Evolutionary conservation across 805 yeast species (phyloP), one percentile per base, ranked within the genome.

Genomic region (Pichia cephalocereana): DNA sequence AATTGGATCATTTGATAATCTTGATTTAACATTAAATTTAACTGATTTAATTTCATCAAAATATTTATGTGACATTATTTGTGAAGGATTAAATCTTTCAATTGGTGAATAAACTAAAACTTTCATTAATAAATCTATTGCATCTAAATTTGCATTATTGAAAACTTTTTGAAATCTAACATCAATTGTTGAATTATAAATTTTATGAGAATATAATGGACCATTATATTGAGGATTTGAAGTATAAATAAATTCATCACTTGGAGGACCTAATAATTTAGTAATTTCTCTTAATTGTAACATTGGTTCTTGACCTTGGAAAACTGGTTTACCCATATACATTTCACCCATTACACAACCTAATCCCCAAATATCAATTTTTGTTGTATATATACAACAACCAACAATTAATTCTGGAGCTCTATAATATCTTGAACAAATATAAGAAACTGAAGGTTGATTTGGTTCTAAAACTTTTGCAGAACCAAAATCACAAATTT

Each of bases 321-420:
- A 93, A n/a, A 93, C 80, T 1, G 98, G 96, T 62, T 80, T 82
- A 15, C 97, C 97, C 53, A 89, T 75, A 48, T 84, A 74, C 86
- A 93, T 82, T 67, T 93, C 99, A 14, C 97, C 96, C 51, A 93
- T 70, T 36, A 93, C 96, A 70, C 99, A 91, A 1, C 98, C 99
- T 51, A 91, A 71, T 17, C 97, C 96, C 99, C 99, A 93, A 59
- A 90, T 84, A 65, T 93, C 99, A 50, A 93, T 91, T 60, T 89
- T 86, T 3, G 95, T 83, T 5, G 95, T 80, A 65, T 93, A 93
- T 38, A 82, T 76, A 50, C 90, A 79, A 57, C 89, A 84, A 2
- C 99, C 99, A 47, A 93, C 81, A 61, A 93, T 86, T 51, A 93
- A 75, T 66, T 93, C 99, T 0, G 99, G 99, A 1, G 98, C 95